Percentiles rank a stretch among this genome's conserved stretches.
Evolutionary conservation across 1,284 basidiomycete species (phyloP).

Genomic region (Volvariella surrecta): DNA sequence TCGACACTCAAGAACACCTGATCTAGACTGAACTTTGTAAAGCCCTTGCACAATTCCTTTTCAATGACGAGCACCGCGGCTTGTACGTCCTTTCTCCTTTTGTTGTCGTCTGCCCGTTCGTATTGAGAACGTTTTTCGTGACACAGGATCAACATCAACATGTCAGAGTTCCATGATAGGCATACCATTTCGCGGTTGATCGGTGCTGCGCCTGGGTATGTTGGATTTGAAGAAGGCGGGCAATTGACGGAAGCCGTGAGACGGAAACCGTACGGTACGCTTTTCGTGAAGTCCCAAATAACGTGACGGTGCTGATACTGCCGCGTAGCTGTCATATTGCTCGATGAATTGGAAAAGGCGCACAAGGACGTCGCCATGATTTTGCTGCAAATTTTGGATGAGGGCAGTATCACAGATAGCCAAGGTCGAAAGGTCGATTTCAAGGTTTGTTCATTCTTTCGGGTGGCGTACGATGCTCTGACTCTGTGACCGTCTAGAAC

Average conservation of each 20-base stretch:
- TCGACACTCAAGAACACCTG: neutral
- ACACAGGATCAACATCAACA: constrained; percentile 78
- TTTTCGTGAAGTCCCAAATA: neutral
- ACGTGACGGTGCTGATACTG: constrained; percentile 4
- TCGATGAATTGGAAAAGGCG: constrained; percentile 91
- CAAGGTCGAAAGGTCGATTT: constrained; percentile 76
- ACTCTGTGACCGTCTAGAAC: constrained; percentile 39
- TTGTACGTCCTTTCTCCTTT: constrained; percentile 39
- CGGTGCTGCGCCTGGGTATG: constrained; percentile 87
- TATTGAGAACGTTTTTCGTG: constrained; percentile 1
- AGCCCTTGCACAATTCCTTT: constrained; percentile 78
- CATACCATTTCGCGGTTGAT: constrained; percentile 88
- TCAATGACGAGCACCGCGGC: constrained; percentile 80
- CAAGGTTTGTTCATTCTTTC: constrained; percentile 35
- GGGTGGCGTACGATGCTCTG: neutral
- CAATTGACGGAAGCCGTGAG: constrained; percentile 86
- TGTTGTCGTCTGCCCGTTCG: too few species aligned
- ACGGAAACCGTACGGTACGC: constrained; percentile 69
- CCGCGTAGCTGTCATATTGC: constrained; percentile 57
- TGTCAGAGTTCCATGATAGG: constrained; percentile 89
- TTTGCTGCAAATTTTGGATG: constrained; percentile 87
- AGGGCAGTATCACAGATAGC: constrained; percentile 84
- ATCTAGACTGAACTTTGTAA: constrained; percentile 81
- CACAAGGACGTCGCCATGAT: constrained; percentile 92
- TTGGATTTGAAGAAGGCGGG: constrained; percentile 89